Evolutionary conservation across 73 alveolate species (phyloP), one percentile per base, ranked within the genome.

Genomic region (Uronychia setigera): DNA sequence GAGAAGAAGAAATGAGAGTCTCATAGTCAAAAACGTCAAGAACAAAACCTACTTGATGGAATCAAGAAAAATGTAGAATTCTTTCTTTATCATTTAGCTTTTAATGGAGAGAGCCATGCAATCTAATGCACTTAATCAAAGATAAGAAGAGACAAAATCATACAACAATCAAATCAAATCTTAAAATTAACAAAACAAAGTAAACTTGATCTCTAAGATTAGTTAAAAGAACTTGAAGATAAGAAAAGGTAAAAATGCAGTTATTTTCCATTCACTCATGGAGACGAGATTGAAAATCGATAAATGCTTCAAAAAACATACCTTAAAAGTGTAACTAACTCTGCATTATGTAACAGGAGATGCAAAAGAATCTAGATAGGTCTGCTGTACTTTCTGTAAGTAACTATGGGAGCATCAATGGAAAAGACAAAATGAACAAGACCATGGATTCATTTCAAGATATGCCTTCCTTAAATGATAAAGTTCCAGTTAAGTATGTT

Each of bases 231-330:
- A 19, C 1, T 32, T 29, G 88, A 81, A 60, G 88, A 11, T 28
- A 59, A 60, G 29, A 34, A 60, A 9, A 26, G 29, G 11, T 78
- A 58, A 31, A 58, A 59, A 59, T 81, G 26, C 59, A 59, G 60
- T 32, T 81, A 29, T 76, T 81, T 81, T 76, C 88, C 88, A 0
- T 81, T 31, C 76, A 59, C 88, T n/a, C 81, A 81, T 29, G 88
- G 81, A 81, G 82, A 60, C 32, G 87, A 81, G 59, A 81, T 81
- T 14, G 88, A 81, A 79, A 81, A 81, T 13, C 60, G 59, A 29
- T 5, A 79, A 60, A 59, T 81, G 27, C 77, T 19, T 11, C 79
- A 81, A 19, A 32, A 60, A 81, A 29, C 19, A 26, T 1, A 28
- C 0, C 28, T 26, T 81, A 27, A 82, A 78, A 14, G 32, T 33